Percentiles rank a stretch among this genome's conserved stretches.
phyloP scores from a whole-genome alignment of 139 green algal species.

The Yamagishiella unicocca region DNA sequence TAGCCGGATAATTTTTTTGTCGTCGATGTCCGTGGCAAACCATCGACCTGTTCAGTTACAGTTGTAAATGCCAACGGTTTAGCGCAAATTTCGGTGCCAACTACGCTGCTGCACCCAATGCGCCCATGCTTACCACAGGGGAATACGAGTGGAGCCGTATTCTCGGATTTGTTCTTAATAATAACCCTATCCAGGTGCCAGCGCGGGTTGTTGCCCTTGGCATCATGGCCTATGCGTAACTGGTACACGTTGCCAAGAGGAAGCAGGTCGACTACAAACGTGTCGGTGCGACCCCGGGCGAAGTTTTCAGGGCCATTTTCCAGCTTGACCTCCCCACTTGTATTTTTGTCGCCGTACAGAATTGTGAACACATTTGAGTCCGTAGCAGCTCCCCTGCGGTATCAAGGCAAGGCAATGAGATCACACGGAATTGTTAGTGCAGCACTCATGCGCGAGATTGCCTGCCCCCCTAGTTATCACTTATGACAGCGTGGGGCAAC shows the following conservation, averaged over 20 bases:
- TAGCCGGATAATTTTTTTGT: slow-evolving; percentile 53
- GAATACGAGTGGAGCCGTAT: slow-evolving; percentile 46
- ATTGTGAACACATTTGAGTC: slow-evolving; percentile 60
- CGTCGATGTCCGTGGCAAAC: slow-evolving; percentile 57
- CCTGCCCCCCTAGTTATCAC: too few relatives aligned
- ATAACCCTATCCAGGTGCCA: slow-evolving; percentile 61
- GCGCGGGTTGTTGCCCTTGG: slow-evolving; percentile 53
- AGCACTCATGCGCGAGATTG: too few relatives aligned
- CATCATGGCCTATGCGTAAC: slow-evolving; percentile 60
- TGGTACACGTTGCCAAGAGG: slow-evolving; percentile 55
- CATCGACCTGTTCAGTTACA: slow-evolving; percentile 26
- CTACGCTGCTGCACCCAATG: too few relatives aligned
- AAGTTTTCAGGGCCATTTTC: slow-evolving; percentile 54
- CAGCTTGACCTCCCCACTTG: slow-evolving; percentile 54
- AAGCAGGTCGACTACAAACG: slow-evolving; percentile 49
- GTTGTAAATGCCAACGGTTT: not conserved
- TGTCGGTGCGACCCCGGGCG: slow-evolving; percentile 45
- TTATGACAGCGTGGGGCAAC: not conserved
- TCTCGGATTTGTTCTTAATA: slow-evolving; percentile 54
- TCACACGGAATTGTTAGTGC: too few relatives aligned
- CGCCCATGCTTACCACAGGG: slow-evolving; percentile 46
- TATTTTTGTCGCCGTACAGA: slow-evolving; percentile 55
- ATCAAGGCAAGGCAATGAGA: too few relatives aligned
- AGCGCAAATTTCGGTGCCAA: not conserved
- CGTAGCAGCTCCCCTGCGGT: slow-evolving; percentile 57